Percentiles rank a stretch among this genome's conserved stretches.
Conservation (phyloP, 2,329 filamentous ascomycete genomes). For the Trichoderma guizhouense region DNA sequence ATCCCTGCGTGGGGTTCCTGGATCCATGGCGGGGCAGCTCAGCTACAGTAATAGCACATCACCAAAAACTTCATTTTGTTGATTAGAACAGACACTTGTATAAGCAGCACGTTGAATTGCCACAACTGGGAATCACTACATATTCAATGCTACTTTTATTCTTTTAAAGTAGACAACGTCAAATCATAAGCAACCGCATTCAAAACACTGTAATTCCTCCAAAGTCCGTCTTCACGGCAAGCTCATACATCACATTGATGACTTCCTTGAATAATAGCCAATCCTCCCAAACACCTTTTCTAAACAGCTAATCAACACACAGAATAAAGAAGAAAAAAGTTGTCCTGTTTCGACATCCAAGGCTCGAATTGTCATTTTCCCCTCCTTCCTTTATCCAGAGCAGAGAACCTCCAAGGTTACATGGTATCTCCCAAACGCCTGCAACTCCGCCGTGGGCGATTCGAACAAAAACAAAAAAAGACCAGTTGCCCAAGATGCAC, state of each 20-base stretch:
- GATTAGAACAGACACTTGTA: background rate
- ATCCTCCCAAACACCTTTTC: conserved; percentile 9
- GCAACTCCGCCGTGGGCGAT: conserved; percentile 33
- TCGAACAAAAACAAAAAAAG: conserved; percentile 27
- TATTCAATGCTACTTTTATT: background rate
- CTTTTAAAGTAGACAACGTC: background rate
- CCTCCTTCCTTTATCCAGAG: conserved; percentile 23
- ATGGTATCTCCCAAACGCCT: conserved; percentile 42
- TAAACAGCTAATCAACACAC: conserved; percentile 11
- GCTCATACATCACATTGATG: background rate
- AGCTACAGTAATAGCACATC: background rate
- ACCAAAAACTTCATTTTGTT: background rate
- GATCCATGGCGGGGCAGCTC: conserved; percentile 10
- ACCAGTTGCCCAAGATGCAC: conserved; percentile 32
- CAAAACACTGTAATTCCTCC: background rate
- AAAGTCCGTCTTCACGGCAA: background rate
- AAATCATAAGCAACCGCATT: background rate
- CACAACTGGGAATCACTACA: background rate
- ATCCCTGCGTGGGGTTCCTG: conserved; percentile 4
- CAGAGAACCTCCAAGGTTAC: conserved; percentile 27
- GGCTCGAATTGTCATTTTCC: conserved; percentile 21
- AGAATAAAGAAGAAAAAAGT: background rate
- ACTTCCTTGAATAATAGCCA: background rate
- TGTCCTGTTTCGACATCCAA: conserved; percentile 17
- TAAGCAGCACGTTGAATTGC: background rate